Evolutionary conservation across 2,329 filamentous ascomycete genomes (phyloP), one percentile per base, ranked within the genome.

Genomic region (Iodosphaeria phyllophila): DNA sequence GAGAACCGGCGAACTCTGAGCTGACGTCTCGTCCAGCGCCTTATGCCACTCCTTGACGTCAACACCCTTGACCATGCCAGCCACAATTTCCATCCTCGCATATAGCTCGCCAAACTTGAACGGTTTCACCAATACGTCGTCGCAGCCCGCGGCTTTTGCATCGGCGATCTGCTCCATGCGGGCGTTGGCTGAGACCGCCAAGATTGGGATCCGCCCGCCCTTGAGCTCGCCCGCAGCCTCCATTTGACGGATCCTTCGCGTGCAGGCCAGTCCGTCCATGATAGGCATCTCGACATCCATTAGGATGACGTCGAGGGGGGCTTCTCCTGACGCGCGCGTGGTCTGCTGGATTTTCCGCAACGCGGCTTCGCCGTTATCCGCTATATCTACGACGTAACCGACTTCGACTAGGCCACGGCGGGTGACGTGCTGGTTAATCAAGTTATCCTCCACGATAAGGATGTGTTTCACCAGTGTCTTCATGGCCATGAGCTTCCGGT

Each of bases 261-360:
- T 73, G 39, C 73, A 75, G 2, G 68, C 66, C 28, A 75, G 50
- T 0, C 75, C 75, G 35, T 79, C 72, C 56, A 75, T 74, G 10
- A 78, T 50, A 2, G 74, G 74, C 74, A 80, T 79, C 40, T 79
- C 72, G 35, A 77, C 68, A 37, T 80, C 75, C 74, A 80, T 80
- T 12, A 80, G 52, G 11, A 80, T 64, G 4, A 78, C 53, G 24
- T 64, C 64, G 13, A 74, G 47, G 1, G 54, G 48, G 14, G 57
- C 37, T 18, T 35, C 27, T 13, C 35, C 36, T 8, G 20, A 26
- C 11, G 30, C 30, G 12, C 34, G 35, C 18, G 35, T 33, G 12
- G 36, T 36, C 11, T 31, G 30, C 24, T 35, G 25, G 8, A 39
- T 29, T 18, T 36, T 35, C 25, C 70, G 59, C 2, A 73, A 47